phyloP scores from a whole-genome alignment of 2,329 filamentous ascomycete species.

The Fusarium nisikadoi region DNA sequence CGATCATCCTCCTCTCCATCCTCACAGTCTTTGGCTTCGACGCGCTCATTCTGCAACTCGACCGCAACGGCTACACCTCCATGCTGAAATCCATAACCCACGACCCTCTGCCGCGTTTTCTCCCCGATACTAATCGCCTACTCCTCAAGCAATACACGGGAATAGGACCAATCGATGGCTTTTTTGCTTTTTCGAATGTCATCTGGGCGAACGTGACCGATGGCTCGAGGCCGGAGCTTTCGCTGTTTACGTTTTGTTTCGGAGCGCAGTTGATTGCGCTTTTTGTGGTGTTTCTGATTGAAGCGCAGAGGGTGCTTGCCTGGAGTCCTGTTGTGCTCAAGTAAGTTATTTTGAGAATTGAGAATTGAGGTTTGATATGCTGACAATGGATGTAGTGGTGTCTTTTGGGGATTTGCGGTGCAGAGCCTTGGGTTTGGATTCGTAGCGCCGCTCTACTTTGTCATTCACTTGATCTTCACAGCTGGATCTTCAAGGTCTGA shows the following conservation, averaged over 20 bases:
- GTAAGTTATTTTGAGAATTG: slow-evolving; percentile 11
- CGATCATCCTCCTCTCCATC: slow-evolving; percentile 26
- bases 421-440: slow-evolving; percentile 41
- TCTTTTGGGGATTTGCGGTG: slow-evolving; percentile 39
- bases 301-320: slow-evolving; percentile 26
- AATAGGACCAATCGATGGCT: slow-evolving; percentile 26
- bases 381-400: slow-evolving; percentile 18
- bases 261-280: slow-evolving; percentile 33
- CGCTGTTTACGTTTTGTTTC: slow-evolving; percentile 39
- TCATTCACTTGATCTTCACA: slow-evolving; percentile 36
- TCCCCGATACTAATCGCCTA: slow-evolving; percentile 34
- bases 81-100: slow-evolving; percentile 20
- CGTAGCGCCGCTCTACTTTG: slow-evolving; percentile 34
- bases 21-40: slow-evolving; percentile 38
- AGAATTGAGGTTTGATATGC: neutral
- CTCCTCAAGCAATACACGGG: slow-evolving; percentile 37
- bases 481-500: slow-evolving; percentile 9
- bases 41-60: slow-evolving; percentile 36
- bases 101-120: slow-evolving; percentile 28
- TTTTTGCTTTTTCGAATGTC: slow-evolving; percentile 32
- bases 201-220: slow-evolving; percentile 40
- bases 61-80: slow-evolving; percentile 37
- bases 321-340: slow-evolving; percentile 32
- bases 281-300: slow-evolving; percentile 37
- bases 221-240: slow-evolving; percentile 37